Evolutionary conservation across 2,329 filamentous ascomycete species (phyloP).

Genomic region (Colletotrichum orbiculare): DNA sequence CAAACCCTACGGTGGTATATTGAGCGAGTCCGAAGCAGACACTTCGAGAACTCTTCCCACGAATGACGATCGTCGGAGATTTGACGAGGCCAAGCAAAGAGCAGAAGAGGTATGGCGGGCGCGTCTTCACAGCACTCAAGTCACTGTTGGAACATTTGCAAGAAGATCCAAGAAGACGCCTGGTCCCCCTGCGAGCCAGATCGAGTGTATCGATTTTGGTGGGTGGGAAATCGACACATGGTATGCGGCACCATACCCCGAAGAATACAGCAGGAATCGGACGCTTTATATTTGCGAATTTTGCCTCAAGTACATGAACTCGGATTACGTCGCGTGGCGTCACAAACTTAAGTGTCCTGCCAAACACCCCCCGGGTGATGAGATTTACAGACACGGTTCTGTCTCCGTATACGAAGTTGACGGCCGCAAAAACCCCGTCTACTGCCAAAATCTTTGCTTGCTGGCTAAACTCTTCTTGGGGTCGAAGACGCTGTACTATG

Average conservation of each 20-base stretch:
- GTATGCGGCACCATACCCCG: conserved; percentile 98
- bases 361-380: conserved; percentile 96
- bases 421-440: conserved; percentile 96
- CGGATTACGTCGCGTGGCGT: conserved; percentile 96
- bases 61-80: conserved; percentile 82
- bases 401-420: conserved; percentile 98
- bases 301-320: conserved; percentile 99
- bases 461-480: conserved; percentile 97
- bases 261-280: conserved; percentile 96
- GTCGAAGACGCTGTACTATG: conserved; percentile 97
- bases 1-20: conserved; percentile 94
- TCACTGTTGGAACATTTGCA: conserved; percentile 69
- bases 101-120: conserved; percentile 93
- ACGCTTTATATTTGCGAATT: conserved; percentile 99
- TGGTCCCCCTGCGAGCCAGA: conserved; percentile 87
- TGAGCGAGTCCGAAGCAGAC: conserved; percentile 89
- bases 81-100: conserved; percentile 89
- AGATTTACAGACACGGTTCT: conserved; percentile 93
- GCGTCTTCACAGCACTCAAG: conserved; percentile 69
- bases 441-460: conserved; percentile 96
- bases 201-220: conserved; percentile 98
- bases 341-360: conserved; percentile 97
- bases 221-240: conserved; percentile 98
- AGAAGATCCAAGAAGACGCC: conserved; percentile 79
- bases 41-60: conserved; percentile 89